Evolutionary conservation across 208 protist genomes (phyloP).

Genomic region (Trichomonas gallinae): DNA sequence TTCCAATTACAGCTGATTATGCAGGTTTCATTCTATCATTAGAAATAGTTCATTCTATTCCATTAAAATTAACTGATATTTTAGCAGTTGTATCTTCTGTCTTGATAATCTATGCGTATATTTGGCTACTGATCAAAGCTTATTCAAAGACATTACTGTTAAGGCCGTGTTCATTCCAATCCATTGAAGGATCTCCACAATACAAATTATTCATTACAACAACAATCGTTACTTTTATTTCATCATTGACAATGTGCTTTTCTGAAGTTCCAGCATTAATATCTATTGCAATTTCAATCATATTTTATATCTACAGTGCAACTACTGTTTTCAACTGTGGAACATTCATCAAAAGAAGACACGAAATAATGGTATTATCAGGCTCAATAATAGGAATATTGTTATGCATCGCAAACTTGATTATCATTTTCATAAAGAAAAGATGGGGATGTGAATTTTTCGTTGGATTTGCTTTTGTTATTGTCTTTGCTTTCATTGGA

Average conservation of each 20-base stretch:
- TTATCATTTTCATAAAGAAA: neutral
- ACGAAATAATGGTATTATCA: neutral
- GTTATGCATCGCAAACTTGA: neutral
- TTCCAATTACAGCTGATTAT: neutral
- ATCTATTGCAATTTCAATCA: neutral
- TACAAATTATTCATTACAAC: neutral
- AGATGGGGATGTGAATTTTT: neutral
- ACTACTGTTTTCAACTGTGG: neutral
- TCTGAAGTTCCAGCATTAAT: neutral
- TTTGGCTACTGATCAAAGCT: neutral
- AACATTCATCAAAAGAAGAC: neutral
- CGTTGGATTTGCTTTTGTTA: neutral
- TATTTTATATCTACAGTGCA: neutral
- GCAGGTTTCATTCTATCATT: neutral
- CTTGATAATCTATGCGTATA: neutral
- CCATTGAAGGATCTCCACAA: neutral
- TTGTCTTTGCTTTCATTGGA: neutral
- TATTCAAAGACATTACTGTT: neutral
- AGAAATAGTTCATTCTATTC: neutral
- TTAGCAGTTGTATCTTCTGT: neutral
- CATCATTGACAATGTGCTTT: neutral
- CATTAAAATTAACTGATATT: neutral
- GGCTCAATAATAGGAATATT: neutral
- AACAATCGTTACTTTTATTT: neutral
- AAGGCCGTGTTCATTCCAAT: neutral